Conservation (phyloP, 495 filamentous ascomycete genomes). For the Neurospora sp. region DNA sequence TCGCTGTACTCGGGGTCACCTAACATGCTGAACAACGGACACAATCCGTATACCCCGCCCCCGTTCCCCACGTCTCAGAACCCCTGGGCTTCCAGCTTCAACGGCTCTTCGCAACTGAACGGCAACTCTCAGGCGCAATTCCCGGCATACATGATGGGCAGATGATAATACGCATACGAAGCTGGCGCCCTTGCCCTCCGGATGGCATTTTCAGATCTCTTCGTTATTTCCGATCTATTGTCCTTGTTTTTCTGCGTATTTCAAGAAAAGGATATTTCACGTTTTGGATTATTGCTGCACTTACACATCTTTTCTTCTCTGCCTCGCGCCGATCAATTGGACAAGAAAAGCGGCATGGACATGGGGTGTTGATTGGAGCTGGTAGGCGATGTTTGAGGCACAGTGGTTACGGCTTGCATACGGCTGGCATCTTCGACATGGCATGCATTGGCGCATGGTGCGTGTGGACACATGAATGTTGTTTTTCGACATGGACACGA, state of each 20-base stretch:
- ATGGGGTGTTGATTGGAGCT: constrained; percentile 6
- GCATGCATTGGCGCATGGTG: constrained; percentile 15
- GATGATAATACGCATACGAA: constrained; percentile 3
- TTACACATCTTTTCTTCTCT: background rate
- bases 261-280: background rate
- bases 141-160: constrained; percentile 24
- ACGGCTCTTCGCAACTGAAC: constrained; percentile 9
- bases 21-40: constrained; percentile 4
- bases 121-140: constrained; percentile 11
- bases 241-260: constrained; percentile 1
- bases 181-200: background rate
- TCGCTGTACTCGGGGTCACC: constrained; percentile 18
- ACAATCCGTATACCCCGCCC: constrained; percentile 11
- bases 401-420: constrained; percentile 5
- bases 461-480: constrained; percentile 5
- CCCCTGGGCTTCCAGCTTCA: constrained; percentile 18
- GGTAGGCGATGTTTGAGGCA: constrained; percentile 2
- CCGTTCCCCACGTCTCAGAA: constrained; percentile 14
- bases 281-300: background rate
- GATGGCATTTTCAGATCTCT: background rate
- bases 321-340: constrained; percentile 3
- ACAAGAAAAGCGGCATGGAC: constrained; percentile 8
- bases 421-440: constrained; percentile 7
- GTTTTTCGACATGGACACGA: constrained; percentile 10
- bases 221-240: constrained; percentile 1